These are phyloP conservation scores for Leishmania lainsoni DNA, from an alignment of 208 protist genomes.

Conservation along the genomic window DNA sequence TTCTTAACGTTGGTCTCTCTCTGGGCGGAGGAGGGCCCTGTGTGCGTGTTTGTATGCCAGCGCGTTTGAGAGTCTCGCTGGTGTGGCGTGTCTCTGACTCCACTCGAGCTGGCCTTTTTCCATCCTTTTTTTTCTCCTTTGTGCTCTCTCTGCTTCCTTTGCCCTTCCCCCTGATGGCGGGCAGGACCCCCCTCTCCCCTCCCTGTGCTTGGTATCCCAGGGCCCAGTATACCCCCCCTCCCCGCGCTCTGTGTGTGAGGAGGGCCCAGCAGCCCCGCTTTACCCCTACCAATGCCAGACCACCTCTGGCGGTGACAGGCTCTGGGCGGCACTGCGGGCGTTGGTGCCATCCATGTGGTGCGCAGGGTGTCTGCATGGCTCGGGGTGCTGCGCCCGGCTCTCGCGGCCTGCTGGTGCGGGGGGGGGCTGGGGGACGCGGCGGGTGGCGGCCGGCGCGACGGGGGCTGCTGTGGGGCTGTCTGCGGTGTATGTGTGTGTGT, in stretches of 20 bases:
- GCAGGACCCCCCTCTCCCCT: too few species aligned
- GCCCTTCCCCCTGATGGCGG: not conserved
- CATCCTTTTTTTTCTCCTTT: slow-evolving; percentile 9
- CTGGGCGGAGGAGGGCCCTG: not conserved
- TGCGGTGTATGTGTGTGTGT: too few species aligned
- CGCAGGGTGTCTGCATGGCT: not conserved
- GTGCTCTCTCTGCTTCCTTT: not conserved
- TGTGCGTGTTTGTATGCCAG: not conserved
- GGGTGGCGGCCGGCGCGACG: too few species aligned
- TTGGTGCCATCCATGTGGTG: not conserved
- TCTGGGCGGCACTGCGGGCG: not conserved
- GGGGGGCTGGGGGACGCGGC: too few species aligned
- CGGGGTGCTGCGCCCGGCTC: not conserved
- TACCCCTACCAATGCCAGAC: not conserved
- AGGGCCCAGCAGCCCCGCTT: not conserved
- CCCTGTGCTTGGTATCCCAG: not conserved
- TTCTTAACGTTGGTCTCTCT: not conserved
- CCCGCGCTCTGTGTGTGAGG: too few species aligned
- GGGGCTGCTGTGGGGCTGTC: too few species aligned
- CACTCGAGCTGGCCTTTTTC: not conserved
- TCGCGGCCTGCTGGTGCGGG: not conserved
- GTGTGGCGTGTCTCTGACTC: not conserved
- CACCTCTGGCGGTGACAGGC: not conserved
- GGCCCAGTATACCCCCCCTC: not conserved
- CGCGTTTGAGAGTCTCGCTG: not conserved